Base-by-base conservation (phyloP, 176 grass and related monocot species). In the Carex pumila region DNA sequence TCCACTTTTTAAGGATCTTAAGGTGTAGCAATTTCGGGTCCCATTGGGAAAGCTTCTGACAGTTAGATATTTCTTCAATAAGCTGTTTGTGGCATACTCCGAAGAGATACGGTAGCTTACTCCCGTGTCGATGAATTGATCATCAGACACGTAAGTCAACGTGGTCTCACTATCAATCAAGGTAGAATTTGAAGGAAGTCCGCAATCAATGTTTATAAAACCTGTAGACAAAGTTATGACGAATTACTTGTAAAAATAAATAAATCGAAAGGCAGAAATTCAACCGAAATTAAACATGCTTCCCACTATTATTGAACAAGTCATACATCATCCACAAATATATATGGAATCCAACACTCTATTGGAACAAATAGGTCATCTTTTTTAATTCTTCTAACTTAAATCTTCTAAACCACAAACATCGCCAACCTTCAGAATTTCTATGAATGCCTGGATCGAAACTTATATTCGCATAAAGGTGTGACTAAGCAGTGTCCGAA, bases 191-290 rank as follows among this genome's bases (percentile, higher is more conserved):
- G 32, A 29, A 0, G 10, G 65, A 81, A 85, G 79, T 14, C 88
- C 92, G 64, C 90, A 94, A 29, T 94, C 86, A 14, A 94, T 94
- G 86, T 47, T 94, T 85, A 92, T 88, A 74, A 94, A 94, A 86
- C 90, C 90, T 92, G 32, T 21, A 83, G 19, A 45, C 19, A 74
- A 74, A 41, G 70, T 85, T 2, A 3, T 15, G 57, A 14, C 7
- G 36, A 37, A 37, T 37, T 37, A 37, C 36, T 4, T 37, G 36
- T 37, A 18, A 17, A 22, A 7, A 34, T 1, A 30, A 60, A 29
- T 32, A 62, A 9, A 25, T 2, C 3, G 36, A 37, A 37, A 37
- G 36, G 36, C 36, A 37, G 0, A 8, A 4, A 22, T n/a, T 60
- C 15, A 65, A 65, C 25, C 0, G 22, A 34, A 34, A 34, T 34